Evolutionary conservation across 768 basidiomycete genomes (phyloP), one percentile per base, ranked within the genome.

Genomic region (Strobilomyces dryophilus): DNA sequence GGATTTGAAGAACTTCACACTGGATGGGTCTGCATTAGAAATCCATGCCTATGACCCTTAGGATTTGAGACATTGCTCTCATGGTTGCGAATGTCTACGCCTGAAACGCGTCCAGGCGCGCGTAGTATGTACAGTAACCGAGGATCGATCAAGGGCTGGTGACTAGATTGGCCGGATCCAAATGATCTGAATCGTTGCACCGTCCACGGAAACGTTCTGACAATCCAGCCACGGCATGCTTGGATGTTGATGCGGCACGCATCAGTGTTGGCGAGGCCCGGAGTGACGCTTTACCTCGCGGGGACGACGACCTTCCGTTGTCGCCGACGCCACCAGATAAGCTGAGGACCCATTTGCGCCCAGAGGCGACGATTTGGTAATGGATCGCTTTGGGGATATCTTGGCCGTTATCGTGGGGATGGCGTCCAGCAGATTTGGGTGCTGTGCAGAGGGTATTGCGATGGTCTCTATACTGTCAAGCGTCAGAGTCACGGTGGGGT

Each of bases 291-390:
- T 24, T 24, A 20, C 12, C 21, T 41, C 9, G n/a, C 10, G 40
- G 40, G 40, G n/a, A 21, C 24, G 18, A 40, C 12, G 12, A 12
- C 14, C 32, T 15, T n/a, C 15, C 27, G 45, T 1, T 4, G 34
- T 29, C 41, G 48, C 8, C 26, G 17, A 54, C 47, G 53, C 44
- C 36, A 56, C 15, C 40, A 42, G 54, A 55, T 55, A 47, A 43
- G 49, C 36, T 20, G 32, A 15, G 3, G 41, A 7, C 15, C 8
- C 24, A 47, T 40, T 40, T 51, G 14, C 42, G 32, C 32, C 18
- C 47, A 27, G 24, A 15, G 14, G 46, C 26, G 26, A 11, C 11
- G 27, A 43, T 60, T 52, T 61, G 37, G 46, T 49, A 60, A 59
- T 36, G 41, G 18, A 21, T 10, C 17, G 11, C 24, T 44, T 48